These are phyloP conservation scores for Tetrapisispora fleetii DNA, from an alignment of 805 yeast genomes.

Conservation along the genomic window DNA sequence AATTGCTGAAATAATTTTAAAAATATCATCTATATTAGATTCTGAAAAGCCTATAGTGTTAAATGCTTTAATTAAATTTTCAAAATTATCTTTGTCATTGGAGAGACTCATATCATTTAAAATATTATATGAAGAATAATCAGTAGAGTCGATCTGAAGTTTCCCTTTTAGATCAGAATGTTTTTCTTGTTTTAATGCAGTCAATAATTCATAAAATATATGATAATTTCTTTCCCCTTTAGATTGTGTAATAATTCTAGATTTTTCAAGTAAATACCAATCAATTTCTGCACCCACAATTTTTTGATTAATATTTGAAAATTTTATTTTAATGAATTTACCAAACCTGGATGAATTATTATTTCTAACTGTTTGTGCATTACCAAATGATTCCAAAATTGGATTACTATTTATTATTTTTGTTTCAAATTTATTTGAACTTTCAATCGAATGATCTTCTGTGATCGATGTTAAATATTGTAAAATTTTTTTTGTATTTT, in stretches of 20 bases:
- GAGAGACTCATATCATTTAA: constrained; percentile 37
- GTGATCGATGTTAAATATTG: constrained; percentile 83
- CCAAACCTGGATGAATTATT: constrained; percentile 96
- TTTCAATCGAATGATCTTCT: constrained; percentile 14
- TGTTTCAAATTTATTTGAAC: constrained; percentile 51
- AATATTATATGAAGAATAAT: constrained; percentile 30
- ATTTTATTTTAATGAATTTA: constrained; percentile 82
- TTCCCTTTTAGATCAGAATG: constrained; percentile 13
- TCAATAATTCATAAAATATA: constrained; percentile 76
- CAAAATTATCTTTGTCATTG: constrained; percentile 55
- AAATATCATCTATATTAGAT: constrained; percentile 46
- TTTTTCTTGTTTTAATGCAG: constrained; percentile 45
- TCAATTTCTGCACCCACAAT: constrained; percentile 87
- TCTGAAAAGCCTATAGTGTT: constrained; percentile 59
- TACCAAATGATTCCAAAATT: constrained; percentile 90
- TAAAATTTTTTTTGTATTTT: constrained; percentile 88
- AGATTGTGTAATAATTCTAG: constrained; percentile 77
- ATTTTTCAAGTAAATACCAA: constrained; percentile 88
- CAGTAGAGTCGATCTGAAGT: constrained; percentile 1
- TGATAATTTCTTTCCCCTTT: constrained; percentile 82
- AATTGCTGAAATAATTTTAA: constrained; percentile 61
- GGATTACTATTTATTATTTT: constrained; percentile 92
- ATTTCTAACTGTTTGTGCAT: constrained; percentile 89
- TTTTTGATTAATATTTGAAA: constrained; percentile 34
- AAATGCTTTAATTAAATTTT: constrained; percentile 54